Conservation (phyloP, 495 filamentous ascomycete species). For the Astrocystis sublimbata region DNA sequence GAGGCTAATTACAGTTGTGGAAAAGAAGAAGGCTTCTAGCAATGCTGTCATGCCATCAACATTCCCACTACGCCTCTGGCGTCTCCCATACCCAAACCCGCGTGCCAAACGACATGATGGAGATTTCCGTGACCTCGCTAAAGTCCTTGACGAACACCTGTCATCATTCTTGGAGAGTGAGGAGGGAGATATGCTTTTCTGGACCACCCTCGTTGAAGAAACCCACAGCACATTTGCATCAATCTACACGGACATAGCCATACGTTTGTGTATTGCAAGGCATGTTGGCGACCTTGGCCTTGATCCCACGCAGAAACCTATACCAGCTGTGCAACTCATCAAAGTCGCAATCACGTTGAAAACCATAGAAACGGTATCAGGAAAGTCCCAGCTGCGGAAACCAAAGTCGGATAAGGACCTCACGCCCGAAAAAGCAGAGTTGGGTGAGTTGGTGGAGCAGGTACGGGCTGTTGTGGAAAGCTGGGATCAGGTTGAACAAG, state of each 20-base stretch:
- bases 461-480: conserved; percentile 1
- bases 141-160: conserved; percentile 1
- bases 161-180: conserved; percentile 10
- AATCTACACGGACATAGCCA: not conserved
- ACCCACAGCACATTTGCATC: not conserved
- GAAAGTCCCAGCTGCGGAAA: not conserved
- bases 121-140: conserved; percentile 9
- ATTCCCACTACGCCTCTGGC: conserved; percentile 28
- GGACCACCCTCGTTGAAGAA: conserved; percentile 15
- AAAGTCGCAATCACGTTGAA: not conserved
- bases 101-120: not conserved
- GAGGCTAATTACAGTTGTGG: not conserved
- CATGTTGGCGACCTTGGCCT: conserved; percentile 4
- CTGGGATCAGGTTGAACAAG: not conserved
- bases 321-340: conserved; percentile 7
- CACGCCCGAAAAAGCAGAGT: not conserved
- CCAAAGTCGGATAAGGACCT: not conserved
- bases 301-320: not conserved
- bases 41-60: conserved; percentile 27
- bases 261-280: not conserved
- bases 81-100: conserved; percentile 30
- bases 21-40: conserved; percentile 17
- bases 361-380: not conserved
- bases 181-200: conserved; percentile 18
- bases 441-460: not conserved